phyloP scores from a whole-genome alignment of 768 basidiomycete genomes.

The Leccinum aurantiacum region DNA sequence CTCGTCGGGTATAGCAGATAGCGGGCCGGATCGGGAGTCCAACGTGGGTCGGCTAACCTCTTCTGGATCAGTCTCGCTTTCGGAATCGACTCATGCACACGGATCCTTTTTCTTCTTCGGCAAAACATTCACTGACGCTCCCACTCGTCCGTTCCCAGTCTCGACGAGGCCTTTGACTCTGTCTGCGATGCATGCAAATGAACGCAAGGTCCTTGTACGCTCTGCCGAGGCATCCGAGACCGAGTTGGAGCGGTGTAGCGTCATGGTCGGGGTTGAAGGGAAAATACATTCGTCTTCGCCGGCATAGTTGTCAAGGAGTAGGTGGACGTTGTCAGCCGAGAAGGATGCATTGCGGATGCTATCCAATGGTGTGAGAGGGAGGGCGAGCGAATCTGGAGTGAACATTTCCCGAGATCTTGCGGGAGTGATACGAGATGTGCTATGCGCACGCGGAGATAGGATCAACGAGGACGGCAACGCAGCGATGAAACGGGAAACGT shows the following conservation, averaged over 20 bases:
- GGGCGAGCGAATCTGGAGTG: constrained; percentile 14
- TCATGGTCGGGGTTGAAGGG: constrained; percentile 18
- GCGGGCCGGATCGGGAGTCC: not conserved
- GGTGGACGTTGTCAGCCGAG: constrained; percentile 36
- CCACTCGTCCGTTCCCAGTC: constrained; percentile 32
- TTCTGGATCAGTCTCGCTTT: constrained; percentile 15
- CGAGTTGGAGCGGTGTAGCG: constrained; percentile 24
- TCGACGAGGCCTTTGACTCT: constrained; percentile 35
- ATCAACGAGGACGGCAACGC: constrained; percentile 7
- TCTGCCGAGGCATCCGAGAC: constrained; percentile 28
- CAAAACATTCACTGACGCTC: constrained; percentile 30
- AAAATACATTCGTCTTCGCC: not conserved
- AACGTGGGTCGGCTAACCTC: not conserved
- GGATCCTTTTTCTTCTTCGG: constrained; percentile 20
- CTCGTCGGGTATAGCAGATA: not conserved
- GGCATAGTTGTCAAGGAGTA: constrained; percentile 13
- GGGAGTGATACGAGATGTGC: constrained; percentile 26
- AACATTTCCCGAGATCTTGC: constrained; percentile 19
- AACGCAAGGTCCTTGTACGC: constrained; percentile 26
- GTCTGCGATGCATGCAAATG: constrained; percentile 28
- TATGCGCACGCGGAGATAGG: constrained; percentile 5
- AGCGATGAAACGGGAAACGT: constrained; percentile 25
- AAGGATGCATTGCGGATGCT: constrained; percentile 33
- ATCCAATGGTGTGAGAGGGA: constrained; percentile 24
- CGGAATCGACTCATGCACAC: constrained; percentile 8